Percentiles rank a stretch among this genome's conserved stretches.
phyloP scores from a whole-genome alignment of 192 early-diverging fungal species.

The Pilobolus umbonatus region DNA sequence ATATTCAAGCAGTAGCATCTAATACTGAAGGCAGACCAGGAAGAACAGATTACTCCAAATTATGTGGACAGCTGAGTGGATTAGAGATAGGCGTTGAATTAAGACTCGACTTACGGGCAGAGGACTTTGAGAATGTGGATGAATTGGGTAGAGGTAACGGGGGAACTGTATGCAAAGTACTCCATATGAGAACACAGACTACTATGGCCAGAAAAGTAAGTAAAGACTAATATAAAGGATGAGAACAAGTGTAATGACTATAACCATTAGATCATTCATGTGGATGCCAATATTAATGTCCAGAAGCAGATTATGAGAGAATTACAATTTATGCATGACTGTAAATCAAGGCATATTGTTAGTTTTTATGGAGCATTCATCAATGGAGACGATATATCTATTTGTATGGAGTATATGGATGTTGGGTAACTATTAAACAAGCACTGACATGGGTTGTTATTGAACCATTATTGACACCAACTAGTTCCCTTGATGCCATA shows the following conservation, averaged over 20 bases:
- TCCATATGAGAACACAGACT: conserved; percentile 81
- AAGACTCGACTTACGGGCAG: conserved; percentile 67
- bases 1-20: neutral
- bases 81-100: conserved; percentile 71
- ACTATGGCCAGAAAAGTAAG: conserved; percentile 93
- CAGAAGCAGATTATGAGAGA: conserved; percentile 92
- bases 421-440: conserved; percentile 50
- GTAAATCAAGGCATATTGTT: conserved; percentile 92
- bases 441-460: neutral
- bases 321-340: conserved; percentile 93
- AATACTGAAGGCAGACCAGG: neutral
- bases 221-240: conserved; percentile 8
- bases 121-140: conserved; percentile 73
- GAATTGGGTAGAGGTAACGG: conserved; percentile 93
- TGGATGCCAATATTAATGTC: conserved; percentile 53
- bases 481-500: conserved; percentile 81
- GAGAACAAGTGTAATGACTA: neutral
- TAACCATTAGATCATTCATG: neutral
- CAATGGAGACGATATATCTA: conserved; percentile 75
- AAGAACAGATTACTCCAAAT: conserved; percentile 17
- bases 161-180: conserved; percentile 82
- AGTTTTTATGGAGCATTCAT: conserved; percentile 95
- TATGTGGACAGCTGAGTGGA: conserved; percentile 38
- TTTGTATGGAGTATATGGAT: conserved; percentile 99
- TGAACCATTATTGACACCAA: neutral